Conservation (phyloP, 2,329 filamentous ascomycete species). For the Colletotrichum simmondsii region DNA sequence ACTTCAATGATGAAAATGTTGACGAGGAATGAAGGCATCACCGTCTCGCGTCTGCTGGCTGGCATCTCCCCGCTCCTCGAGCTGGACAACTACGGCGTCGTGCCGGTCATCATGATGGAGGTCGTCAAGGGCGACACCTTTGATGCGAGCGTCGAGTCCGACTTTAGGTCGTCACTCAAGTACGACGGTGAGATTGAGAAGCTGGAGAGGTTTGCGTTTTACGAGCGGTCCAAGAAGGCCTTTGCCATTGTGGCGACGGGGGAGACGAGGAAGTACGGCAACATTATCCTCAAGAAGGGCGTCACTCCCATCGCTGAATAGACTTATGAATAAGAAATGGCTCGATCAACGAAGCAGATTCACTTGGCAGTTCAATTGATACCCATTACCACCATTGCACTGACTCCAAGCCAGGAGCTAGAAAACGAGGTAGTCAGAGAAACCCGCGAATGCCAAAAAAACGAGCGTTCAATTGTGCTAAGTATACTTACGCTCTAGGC, state of each 20-base stretch:
- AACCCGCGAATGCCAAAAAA: too few relatives aligned
- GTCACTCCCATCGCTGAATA: slow-evolving; percentile 9
- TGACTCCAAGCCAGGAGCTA: too few relatives aligned
- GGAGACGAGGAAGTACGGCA: slow-evolving; percentile 31
- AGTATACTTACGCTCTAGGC: too few relatives aligned
- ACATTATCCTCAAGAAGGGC: slow-evolving; percentile 31
- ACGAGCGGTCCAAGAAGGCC: slow-evolving; percentile 28
- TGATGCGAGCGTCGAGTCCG: slow-evolving; percentile 28
- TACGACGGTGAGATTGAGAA: slow-evolving; percentile 31
- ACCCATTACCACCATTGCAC: too few relatives aligned
- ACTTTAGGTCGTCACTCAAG: slow-evolving; percentile 16
- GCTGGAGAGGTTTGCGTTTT: slow-evolving; percentile 27
- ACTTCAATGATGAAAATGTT: too few relatives aligned
- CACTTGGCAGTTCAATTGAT: too few relatives aligned
- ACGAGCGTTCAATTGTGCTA: too few relatives aligned
- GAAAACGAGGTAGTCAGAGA: too few relatives aligned
- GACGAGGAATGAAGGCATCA: background rate
- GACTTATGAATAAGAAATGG: background rate
- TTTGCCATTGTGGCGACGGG: slow-evolving; percentile 26
- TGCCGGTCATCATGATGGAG: slow-evolving; percentile 33
- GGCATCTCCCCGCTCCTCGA: slow-evolving; percentile 29
- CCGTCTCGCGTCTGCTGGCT: slow-evolving; percentile 24
- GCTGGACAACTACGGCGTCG: slow-evolving; percentile 31
- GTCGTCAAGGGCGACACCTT: slow-evolving; percentile 31
- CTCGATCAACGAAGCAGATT: too few relatives aligned